Evolutionary conservation across 331 rosid genomes (phyloP), one percentile per base, ranked within the genome.

Genomic region (Prunus yedoensis): DNA sequence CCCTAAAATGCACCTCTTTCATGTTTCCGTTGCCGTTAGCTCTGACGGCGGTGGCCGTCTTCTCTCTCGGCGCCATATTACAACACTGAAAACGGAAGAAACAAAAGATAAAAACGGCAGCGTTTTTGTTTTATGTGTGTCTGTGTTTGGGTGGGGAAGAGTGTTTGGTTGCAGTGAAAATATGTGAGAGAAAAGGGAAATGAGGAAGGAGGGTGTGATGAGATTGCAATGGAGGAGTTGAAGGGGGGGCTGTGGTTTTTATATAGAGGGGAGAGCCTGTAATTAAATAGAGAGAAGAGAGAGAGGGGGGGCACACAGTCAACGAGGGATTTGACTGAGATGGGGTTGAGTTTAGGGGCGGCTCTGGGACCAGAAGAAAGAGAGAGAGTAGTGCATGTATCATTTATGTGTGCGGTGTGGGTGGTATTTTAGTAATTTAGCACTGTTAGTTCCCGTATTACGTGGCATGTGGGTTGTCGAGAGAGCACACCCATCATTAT

Each of bases 1-100:
- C 99, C 16, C 99, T 74, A 66, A 86, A 95, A 90, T 95, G 99
- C 85, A 84, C 85, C 88, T 95, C 97, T 78, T 88, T 92, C 0
- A 70, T 78, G 84, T 53, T 78, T 2, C 77, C 78, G 88, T 30
- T 78, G 0, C 6, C 68, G 35, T 85, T 87, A 0, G 17, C 85
- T 73, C 32, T 72, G 4, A n/a, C 68, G 20, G 66, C 80, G 69
- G 13, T 53, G 11, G 69, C 65, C 7, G 30, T 65, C 11, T 79
- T 25, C 83, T 88, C 93, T 68, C 89, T 90, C 10, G 99, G 99
- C 15, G 97, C 97, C 99, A 94, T 94, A 38, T 16, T 18, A 13
- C 20, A 43, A 13, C 20, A 43, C 1, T 52, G 11, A 14, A 11
- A 13, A 49, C 16, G 3, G 53, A 14, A 49, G 53, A 11, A 13